phyloP scores from a whole-genome alignment of 192 early-diverging fungal genomes.

The Coemansia sp. region DNA sequence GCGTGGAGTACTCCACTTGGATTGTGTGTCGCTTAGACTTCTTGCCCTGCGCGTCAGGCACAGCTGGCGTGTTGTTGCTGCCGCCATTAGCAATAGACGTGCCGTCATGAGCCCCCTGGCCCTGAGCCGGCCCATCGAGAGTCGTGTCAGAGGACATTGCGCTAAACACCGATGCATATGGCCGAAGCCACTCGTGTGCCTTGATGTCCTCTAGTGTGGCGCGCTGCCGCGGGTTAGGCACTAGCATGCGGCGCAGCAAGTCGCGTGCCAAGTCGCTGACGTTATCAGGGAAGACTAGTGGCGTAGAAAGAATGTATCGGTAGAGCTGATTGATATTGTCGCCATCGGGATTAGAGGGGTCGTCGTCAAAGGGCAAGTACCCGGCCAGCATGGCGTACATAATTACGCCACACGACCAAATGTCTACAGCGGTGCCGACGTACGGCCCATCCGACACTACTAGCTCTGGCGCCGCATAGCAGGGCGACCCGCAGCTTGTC shows the following conservation, averaged over 20 bases:
- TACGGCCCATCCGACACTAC: slow-evolving; percentile 97
- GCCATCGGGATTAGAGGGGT: slow-evolving; percentile 86
- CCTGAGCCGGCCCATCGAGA: background rate
- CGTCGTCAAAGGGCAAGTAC: slow-evolving; percentile 89
- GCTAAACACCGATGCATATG: slow-evolving; percentile 56
- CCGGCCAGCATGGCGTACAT: slow-evolving; percentile 92
- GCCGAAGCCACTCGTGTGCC: slow-evolving; percentile 69
- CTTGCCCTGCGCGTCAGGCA: slow-evolving; percentile 39
- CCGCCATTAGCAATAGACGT: background rate
- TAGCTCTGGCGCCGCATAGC: slow-evolving; percentile 98
- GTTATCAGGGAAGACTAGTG: slow-evolving; percentile 86
- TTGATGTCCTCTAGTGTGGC: slow-evolving; percentile 77
- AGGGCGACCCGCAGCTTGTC: slow-evolving; percentile 97
- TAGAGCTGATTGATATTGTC: slow-evolving; percentile 87
- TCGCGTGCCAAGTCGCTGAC: slow-evolving; percentile 77
- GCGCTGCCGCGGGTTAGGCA: slow-evolving; percentile 82
- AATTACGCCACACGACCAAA: slow-evolving; percentile 99
- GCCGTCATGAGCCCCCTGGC: slow-evolving; percentile 30
- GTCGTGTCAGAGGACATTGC: background rate
- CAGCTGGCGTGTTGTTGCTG: slow-evolving; percentile 43
- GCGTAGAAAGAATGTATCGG: slow-evolving; percentile 81
- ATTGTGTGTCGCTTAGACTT: slow-evolving; percentile 64
- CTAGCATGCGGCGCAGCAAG: slow-evolving; percentile 86
- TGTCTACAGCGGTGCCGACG: slow-evolving; percentile 94
- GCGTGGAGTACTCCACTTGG: slow-evolving; percentile 58